Conservation (phyloP, 106 monocot genomes). For the Dioscorea dumetorum region DNA sequence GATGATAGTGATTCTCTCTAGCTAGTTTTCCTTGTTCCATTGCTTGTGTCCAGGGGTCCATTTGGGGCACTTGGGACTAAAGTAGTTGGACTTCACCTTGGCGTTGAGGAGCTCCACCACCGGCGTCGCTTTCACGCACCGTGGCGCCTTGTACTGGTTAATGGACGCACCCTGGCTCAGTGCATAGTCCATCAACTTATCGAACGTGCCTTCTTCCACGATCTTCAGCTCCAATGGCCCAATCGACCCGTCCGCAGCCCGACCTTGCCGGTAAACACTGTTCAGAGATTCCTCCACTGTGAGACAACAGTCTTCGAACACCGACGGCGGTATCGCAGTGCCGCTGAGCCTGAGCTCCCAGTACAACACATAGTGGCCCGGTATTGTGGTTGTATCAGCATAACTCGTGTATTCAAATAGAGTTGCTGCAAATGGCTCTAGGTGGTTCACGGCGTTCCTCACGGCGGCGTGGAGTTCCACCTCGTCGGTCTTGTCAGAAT, state of each 20-base stretch:
- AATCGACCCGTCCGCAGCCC: slow-evolving; percentile 59
- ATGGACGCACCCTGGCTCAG: slow-evolving; percentile 67
- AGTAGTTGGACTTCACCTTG: slow-evolving; percentile 35
- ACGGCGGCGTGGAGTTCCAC: slow-evolving; percentile 77
- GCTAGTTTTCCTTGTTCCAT: slow-evolving; percentile 28
- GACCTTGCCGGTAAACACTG: slow-evolving; percentile 71
- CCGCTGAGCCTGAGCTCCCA: slow-evolving; percentile 64
- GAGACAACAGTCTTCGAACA: slow-evolving; percentile 77
- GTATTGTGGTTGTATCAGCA: slow-evolving; percentile 59
- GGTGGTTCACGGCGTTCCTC: slow-evolving; percentile 35
- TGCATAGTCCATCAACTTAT: slow-evolving; percentile 81
- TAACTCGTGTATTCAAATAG: slow-evolving; percentile 81
- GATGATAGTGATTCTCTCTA: too few relatives aligned
- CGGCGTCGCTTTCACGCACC: slow-evolving; percentile 49
- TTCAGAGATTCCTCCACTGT: slow-evolving; percentile 77
- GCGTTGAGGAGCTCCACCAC: slow-evolving; percentile 56
- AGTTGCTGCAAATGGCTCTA: slow-evolving; percentile 53
- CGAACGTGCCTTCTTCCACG: slow-evolving; percentile 74
- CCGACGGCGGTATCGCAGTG: slow-evolving; percentile 38
- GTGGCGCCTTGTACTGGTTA: slow-evolving; percentile 91
- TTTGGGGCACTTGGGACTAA: slow-evolving; percentile 76
- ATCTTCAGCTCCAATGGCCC: slow-evolving; percentile 73
- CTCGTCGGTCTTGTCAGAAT: slow-evolving; percentile 87
- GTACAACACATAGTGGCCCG: slow-evolving; percentile 86
- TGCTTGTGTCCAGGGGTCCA: slow-evolving; percentile 59